Evolutionary conservation across 805 yeast species (phyloP).

Genomic region (Wickerhamia fluorescens): DNA sequence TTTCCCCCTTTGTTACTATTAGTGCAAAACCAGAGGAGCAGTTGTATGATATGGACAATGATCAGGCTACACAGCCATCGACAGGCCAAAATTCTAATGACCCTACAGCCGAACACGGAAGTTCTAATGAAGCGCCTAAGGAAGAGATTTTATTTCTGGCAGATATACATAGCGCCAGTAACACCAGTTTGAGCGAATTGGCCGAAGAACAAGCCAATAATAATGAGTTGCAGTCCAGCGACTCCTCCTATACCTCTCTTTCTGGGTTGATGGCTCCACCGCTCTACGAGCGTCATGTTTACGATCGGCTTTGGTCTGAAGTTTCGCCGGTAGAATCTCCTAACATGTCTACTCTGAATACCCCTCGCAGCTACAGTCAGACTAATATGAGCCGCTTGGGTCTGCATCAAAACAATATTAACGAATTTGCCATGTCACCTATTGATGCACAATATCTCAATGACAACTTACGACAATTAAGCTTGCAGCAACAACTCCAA

Average conservation of each 20-base stretch:
- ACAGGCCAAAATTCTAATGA: neutral
- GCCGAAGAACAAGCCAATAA: conserved; percentile 5
- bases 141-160: conserved; percentile 27
- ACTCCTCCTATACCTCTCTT: conserved; percentile 24
- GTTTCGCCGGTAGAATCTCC: conserved; percentile 47
- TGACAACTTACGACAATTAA: conserved; percentile 46
- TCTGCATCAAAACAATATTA: neutral
- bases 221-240: conserved; percentile 12
- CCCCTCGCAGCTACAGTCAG: conserved; percentile 20
- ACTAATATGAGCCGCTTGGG: neutral
- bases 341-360: conserved; percentile 32
- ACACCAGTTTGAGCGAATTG: conserved; percentile 18
- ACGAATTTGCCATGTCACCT: conserved; percentile 29
- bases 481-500: conserved; percentile 41
- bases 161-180: conserved; percentile 13
- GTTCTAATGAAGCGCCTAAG: conserved; percentile 4
- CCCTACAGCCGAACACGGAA: neutral
- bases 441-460: conserved; percentile 37
- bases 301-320: conserved; percentile 73
- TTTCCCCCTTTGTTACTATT: conserved; percentile 75
- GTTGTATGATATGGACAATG: conserved; percentile 10
- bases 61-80: conserved; percentile 1
- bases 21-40: conserved; percentile 34
- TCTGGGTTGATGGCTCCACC: conserved; percentile 72
- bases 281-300: conserved; percentile 70